phyloP scores from a whole-genome alignment of 805 yeast species.

The Teunomyces stri region DNA sequence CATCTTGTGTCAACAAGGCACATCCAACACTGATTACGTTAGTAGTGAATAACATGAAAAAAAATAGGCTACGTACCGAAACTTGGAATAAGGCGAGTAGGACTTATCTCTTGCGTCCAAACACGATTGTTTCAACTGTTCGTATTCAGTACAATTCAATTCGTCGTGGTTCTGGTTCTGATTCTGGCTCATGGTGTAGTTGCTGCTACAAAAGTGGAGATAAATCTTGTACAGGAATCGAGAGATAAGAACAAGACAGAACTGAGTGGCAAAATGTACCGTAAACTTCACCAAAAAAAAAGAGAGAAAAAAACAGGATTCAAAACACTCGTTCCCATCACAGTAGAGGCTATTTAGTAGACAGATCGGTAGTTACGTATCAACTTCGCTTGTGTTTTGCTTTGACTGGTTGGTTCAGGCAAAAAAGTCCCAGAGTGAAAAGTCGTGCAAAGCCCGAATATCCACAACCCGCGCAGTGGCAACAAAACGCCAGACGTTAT shows the following conservation, averaged over 20 bases:
- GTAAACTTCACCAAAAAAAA: no score
- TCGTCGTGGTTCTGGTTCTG: conserved; percentile 11
- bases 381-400: no score
- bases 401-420: no score
- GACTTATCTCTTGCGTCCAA: conserved; percentile 48
- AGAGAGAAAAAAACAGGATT: no score
- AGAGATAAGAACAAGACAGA: neutral
- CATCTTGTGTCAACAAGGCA: conserved; percentile 53
- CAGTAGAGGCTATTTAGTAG: no score
- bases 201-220: neutral
- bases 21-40: conserved; percentile 68
- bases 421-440: no score
- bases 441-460: neutral
- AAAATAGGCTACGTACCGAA: conserved; percentile 35
- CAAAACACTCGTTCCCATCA: no score
- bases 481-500: neutral
- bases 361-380: no score
- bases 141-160: conserved; percentile 20
- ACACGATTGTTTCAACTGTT: conserved; percentile 23
- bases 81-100: conserved; percentile 72
- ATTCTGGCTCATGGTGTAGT: neutral
- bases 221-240: neutral
- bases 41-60: conserved; percentile 5
- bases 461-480: conserved; percentile 2
- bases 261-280: no score